Evolutionary conservation across 306 rosid species (phyloP).

Genomic region (Abrus pulchellus): DNA sequence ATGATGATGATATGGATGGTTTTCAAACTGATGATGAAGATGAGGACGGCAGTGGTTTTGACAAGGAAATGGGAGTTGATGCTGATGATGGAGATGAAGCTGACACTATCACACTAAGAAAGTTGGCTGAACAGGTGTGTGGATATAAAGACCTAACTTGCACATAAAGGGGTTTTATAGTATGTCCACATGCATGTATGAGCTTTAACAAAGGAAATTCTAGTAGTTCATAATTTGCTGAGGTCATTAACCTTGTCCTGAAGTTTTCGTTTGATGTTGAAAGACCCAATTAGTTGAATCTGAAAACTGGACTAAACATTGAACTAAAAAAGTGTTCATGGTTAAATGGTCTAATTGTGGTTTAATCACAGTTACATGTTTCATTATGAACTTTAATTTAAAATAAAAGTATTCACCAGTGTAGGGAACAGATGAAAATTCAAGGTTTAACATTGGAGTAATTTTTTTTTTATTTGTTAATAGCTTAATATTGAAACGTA

Average conservation of each 20-base stretch:
- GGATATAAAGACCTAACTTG: constrained; percentile 1
- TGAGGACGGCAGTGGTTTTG: constrained; percentile 85
- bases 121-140: constrained; percentile 91
- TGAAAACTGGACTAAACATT: background rate
- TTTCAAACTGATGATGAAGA: constrained; percentile 87
- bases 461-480: background rate
- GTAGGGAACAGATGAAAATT: background rate
- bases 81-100: constrained; percentile 89
- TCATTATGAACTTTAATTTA: background rate
- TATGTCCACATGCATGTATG: background rate
- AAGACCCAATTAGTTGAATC: background rate
- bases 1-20: constrained; percentile 97
- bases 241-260: constrained; percentile 1
- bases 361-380: background rate
- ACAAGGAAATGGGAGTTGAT: constrained; percentile 93
- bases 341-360: background rate
- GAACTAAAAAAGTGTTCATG: background rate
- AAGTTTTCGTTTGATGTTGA: constrained; percentile 3
- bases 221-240: background rate
- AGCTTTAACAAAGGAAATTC: background rate
- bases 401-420: no score
- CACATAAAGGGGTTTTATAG: background rate
- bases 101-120: constrained; percentile 74
- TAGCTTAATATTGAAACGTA: background rate
- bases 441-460: background rate